Evolutionary conservation across 495 filamentous ascomycete species (phyloP).

Genomic region (Monascus purpureus): DNA sequence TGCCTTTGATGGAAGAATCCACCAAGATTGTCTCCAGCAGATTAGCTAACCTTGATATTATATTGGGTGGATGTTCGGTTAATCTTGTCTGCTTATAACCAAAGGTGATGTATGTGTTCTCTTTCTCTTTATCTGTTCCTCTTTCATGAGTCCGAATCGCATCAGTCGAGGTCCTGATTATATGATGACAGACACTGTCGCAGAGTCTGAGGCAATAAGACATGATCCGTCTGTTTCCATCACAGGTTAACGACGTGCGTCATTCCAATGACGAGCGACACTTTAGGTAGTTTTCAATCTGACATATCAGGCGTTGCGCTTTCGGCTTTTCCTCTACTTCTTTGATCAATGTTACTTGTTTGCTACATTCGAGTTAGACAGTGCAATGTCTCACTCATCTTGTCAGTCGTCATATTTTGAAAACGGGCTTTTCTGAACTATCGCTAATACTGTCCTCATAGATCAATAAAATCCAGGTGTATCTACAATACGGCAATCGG

Average conservation of each 20-base stretch:
- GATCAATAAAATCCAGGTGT: neutral
- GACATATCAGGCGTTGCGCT: conserved; percentile 1
- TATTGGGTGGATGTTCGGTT: neutral
- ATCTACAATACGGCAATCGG: neutral
- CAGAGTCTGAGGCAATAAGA: conserved; percentile 16
- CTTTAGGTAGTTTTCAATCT: conserved; percentile 29
- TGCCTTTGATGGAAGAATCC: no score
- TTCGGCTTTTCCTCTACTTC: neutral
- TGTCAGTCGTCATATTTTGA: neutral
- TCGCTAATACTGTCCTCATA: neutral
- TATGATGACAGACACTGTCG: conserved; percentile 18
- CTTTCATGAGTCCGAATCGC: neutral
- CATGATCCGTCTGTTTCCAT: conserved; percentile 19
- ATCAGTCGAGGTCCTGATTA: conserved; percentile 1
- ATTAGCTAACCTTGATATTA: neutral
- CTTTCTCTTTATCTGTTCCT: conserved; percentile 2
- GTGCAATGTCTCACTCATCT: neutral
- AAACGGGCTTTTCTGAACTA: neutral
- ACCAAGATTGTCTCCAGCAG: neutral
- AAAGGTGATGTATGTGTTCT: neutral
- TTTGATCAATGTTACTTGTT: neutral
- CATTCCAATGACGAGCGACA: conserved; percentile 22
- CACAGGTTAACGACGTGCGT: conserved; percentile 19
- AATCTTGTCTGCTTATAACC: no score
- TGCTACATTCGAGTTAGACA: neutral